Conservation (phyloP, 768 basidiomycete species). For the Lepiota brunneoincarnata region DNA sequence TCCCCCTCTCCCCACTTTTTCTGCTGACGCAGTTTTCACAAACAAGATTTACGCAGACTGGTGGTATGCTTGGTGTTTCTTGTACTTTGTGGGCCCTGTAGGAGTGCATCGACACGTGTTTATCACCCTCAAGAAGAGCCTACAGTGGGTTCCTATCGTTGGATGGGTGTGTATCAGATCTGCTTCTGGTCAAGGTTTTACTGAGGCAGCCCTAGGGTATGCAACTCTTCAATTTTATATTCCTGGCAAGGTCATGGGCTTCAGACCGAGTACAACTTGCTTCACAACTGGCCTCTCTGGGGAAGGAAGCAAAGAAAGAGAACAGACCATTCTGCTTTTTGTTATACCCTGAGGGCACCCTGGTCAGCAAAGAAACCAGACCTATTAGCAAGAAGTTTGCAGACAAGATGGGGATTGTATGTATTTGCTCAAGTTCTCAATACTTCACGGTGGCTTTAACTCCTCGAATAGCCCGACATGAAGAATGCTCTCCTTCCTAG, state of each 20-base stretch:
- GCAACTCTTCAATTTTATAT: conserved; percentile 94
- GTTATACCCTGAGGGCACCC: conserved; percentile 94
- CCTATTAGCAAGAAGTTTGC: conserved; percentile 87
- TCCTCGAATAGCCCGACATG: conserved; percentile 63
- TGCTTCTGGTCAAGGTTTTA: not conserved
- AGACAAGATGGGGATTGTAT: conserved; percentile 82
- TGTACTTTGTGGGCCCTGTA: conserved; percentile 65
- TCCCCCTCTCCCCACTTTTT: not conserved
- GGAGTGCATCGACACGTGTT: conserved; percentile 69
- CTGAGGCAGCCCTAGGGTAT: conserved; percentile 57
- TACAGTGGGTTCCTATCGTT: conserved; percentile 80
- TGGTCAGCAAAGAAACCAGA: conserved; percentile 83
- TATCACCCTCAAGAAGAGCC: conserved; percentile 90
- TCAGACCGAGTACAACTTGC: conserved; percentile 73
- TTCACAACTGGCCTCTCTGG: conserved; percentile 64
- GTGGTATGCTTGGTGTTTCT: conserved; percentile 87
- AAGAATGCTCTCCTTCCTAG: conserved; percentile 82
- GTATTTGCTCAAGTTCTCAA: conserved; percentile 28
- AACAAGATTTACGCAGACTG: conserved; percentile 72
- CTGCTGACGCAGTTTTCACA: not conserved
- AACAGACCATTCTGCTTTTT: conserved; percentile 77
- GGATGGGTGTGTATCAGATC: conserved; percentile 67
- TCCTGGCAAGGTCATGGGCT: conserved; percentile 89
- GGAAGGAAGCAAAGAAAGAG: conserved; percentile 61
- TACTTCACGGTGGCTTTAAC: not conserved